Conservation (phyloP, 2,329 filamentous ascomycete genomes). For the Coniella vitis region DNA sequence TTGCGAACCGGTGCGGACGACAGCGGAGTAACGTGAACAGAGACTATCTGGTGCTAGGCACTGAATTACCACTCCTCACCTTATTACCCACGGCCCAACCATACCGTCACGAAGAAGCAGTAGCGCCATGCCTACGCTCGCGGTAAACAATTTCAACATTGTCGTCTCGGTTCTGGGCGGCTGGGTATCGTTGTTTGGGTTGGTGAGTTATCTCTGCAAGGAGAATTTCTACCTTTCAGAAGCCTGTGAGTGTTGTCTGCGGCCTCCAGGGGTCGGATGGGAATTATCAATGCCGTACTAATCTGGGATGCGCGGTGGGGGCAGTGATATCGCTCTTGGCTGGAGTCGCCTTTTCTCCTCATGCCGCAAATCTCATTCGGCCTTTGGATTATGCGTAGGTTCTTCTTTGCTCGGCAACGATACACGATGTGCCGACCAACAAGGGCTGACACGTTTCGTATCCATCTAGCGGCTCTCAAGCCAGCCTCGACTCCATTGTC, state of each 20-base stretch:
- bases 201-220: constrained; percentile 85
- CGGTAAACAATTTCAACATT: constrained; percentile 71
- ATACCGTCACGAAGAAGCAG: background rate
- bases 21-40: constrained; percentile 32
- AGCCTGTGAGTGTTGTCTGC: constrained; percentile 59
- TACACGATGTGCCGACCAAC: too few relatives aligned
- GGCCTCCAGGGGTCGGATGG: background rate
- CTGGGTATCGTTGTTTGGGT: constrained; percentile 82
- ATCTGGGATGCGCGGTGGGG: background rate
- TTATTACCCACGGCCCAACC: background rate
- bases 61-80: too few relatives aligned
- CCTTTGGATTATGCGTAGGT: constrained; percentile 64
- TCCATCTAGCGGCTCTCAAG: constrained; percentile 35
- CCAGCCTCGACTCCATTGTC: constrained; percentile 64
- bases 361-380: constrained; percentile 67
- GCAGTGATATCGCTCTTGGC: constrained; percentile 76
- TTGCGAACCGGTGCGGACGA: constrained; percentile 31
- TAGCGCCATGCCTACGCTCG: constrained; percentile 34
- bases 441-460: too few relatives aligned
- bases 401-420: too few relatives aligned
- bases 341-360: constrained; percentile 71
- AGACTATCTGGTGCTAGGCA: background rate
- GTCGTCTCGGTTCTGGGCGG: constrained; percentile 73
- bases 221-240: constrained; percentile 89
- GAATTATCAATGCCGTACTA: too few relatives aligned